Percentiles rank a stretch among this genome's conserved stretches.
phyloP scores from a whole-genome alignment of 306 rosid species.

The Medicago ruthenica region DNA sequence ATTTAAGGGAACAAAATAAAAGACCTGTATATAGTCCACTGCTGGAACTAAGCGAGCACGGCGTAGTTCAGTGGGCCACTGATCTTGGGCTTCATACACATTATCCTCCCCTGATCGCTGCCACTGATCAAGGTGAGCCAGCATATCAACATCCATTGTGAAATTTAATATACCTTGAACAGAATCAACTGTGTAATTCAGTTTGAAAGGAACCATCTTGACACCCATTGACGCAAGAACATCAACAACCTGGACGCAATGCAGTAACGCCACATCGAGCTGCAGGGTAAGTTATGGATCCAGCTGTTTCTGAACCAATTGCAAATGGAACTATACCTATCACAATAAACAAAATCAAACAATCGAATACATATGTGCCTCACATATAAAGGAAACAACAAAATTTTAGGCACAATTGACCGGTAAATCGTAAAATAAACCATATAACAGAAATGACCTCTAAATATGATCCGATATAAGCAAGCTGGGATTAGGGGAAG shows the following conservation, averaged over 20 bases:
- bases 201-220: slow-evolving; percentile 71
- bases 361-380: not conserved
- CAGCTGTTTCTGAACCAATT: slow-evolving; percentile 78
- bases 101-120: slow-evolving; percentile 67
- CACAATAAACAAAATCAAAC: slow-evolving; percentile 20
- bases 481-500: no score
- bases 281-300: slow-evolving; percentile 76
- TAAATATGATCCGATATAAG: no score
- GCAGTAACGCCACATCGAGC: slow-evolving; percentile 82
- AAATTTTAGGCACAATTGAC: no score
- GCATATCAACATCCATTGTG: slow-evolving; percentile 85
- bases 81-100: slow-evolving; percentile 79
- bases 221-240: slow-evolving; percentile 74
- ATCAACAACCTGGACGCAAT: slow-evolving; percentile 69
- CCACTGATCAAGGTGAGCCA: slow-evolving; percentile 85
- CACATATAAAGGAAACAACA: not conserved
- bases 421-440: no score
- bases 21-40: slow-evolving; percentile 80
- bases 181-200: slow-evolving; percentile 64
- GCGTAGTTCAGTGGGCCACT: slow-evolving; percentile 71
- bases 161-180: slow-evolving; percentile 81
- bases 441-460: no score
- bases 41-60: slow-evolving; percentile 70
- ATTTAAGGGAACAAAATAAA: no score
- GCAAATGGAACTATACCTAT: slow-evolving; percentile 84